These are phyloP conservation scores for Raffaelea arxii DNA, from an alignment of 2,329 filamentous ascomycete species.

Conservation along the genomic window DNA sequence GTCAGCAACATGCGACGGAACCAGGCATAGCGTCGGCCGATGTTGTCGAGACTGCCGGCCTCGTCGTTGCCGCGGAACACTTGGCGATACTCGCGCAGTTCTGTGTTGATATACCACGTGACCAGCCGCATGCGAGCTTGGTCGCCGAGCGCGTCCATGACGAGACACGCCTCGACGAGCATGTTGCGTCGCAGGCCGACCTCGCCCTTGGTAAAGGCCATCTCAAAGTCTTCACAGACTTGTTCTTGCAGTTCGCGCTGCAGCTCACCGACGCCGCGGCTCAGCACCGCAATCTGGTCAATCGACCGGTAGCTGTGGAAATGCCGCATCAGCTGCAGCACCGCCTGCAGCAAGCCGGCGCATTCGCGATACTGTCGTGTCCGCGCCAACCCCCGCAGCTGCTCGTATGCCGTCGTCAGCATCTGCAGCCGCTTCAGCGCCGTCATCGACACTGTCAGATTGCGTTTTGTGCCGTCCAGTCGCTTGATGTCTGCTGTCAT, in stretches of 20 bases:
- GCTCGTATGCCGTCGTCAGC: slow-evolving; percentile 98
- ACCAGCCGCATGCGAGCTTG: slow-evolving; percentile 71
- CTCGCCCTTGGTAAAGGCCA: slow-evolving; percentile 85
- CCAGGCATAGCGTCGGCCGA: slow-evolving; percentile 89
- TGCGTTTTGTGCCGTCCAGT: slow-evolving; percentile 91
- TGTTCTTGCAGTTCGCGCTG: slow-evolving; percentile 91
- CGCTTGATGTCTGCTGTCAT: slow-evolving; percentile 99
- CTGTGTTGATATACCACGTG: slow-evolving; percentile 97
- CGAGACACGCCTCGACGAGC: slow-evolving; percentile 78
- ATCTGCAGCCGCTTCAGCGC: slow-evolving; percentile 95
- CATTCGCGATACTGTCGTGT: slow-evolving; percentile 91
- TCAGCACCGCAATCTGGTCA: slow-evolving; percentile 91
- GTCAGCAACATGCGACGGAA: slow-evolving; percentile 92
- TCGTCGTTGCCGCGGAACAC: slow-evolving; percentile 96
- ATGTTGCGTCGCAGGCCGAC: slow-evolving; percentile 58
- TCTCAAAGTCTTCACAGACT: slow-evolving; percentile 98
- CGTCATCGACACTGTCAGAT: slow-evolving; percentile 95
- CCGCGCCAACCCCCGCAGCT: slow-evolving; percentile 73
- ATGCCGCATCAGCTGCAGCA: slow-evolving; percentile 94
- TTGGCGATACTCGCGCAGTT: slow-evolving; percentile 88
- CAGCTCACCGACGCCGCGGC: slow-evolving; percentile 84
- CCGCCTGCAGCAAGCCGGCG: slow-evolving; percentile 84
- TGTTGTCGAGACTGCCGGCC: slow-evolving; percentile 92
- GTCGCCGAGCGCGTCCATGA: slow-evolving; percentile 92
- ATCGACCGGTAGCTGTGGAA: slow-evolving; percentile 98